Base-by-base conservation (phyloP, 2,329 filamentous ascomycete genomes). In the Claviceps digitariae region DNA sequence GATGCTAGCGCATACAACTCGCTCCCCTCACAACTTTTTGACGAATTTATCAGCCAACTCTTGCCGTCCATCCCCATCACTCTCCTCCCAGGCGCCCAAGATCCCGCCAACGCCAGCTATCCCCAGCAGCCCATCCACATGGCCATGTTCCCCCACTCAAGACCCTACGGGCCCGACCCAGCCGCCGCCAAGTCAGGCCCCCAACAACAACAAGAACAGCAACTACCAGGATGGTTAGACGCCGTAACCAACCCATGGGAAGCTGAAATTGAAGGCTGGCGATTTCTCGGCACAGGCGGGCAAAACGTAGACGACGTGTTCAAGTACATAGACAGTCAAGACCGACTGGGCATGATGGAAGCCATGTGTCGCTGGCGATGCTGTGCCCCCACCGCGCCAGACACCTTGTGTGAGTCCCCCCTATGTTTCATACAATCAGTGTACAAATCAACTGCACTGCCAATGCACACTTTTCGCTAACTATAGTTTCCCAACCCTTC, bases 271-370 rank as follows among this genome's bases (percentile, higher is more conserved):
- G 90, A 95, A 53, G 94, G 93, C 1, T 95, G 89, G 84, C 79
- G 88, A 45, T 71, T 97, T 7, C 77, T 96, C 46, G 90, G 87
- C 12, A 93, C 87, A 0, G 86, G 87, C 38, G 93, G 93, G 0
- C 93, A 98, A 70, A 95, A 95, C 52, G 79, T 98, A 3, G 87
- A 95, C 61, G 94, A 98, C 67, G 81, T 97, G 3, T 87, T 90
- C 67, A 93, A 91, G 67, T 98, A 98, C 64, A 78, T 97, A 27
- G 82, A 85, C 54, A 83, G 81, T 38, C 81, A 89, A 44, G 82
- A 90, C 60, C 74, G 90, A 21, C 64, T 97, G 27, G 84, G 84
- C 48, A 87, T 96, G 78, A 93, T 97, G 86, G 93, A 97, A 69
- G 84, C 84, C 54, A 93, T 95, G 81, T 83, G 95, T 59, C 78